Evolutionary conservation across 78 protist genomes (phyloP), one percentile per base, ranked within the genome.

Genomic region (Blattamonas nauphoetae): DNA sequence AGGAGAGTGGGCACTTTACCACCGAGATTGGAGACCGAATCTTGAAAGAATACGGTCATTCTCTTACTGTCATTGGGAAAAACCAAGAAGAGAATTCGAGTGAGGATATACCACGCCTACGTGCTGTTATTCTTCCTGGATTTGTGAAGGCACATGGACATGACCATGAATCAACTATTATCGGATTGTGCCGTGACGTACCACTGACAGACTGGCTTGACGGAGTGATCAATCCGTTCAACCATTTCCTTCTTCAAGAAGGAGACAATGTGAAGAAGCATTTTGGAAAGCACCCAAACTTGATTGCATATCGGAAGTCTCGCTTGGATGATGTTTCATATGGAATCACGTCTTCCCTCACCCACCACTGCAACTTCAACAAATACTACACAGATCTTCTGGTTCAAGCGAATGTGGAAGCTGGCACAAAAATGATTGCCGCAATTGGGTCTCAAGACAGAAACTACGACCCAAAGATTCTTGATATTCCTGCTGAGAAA

Each of bases 101-200:
- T 35, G 11, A 29, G 71, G 45, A 41, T 43, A 35, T 82, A 2
- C 90, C 90, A 42, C 35, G 33, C 43, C 0, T 82, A 0, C 33
- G 45, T 32, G 90, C 63, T 64, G 3, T 6, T 1, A 41, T 88
- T 4, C 1, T 88, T 35, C 90, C 90, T 29, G 90, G 90, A 42
- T 88, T 88, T 82, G 87, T 88, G 41, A 82, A 71, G 45, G 90
- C 90, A 33, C 90, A 88, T 42, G 90, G 90, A 1, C 90, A 88
- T 1, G 80, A 55, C 45, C 90, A 88, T 44, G 90, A 88, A 44
- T 80, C 90, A 4, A 78, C 90, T 35, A 4, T 88, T 1, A 82
- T 88, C 45, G 90, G 90, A 1, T 41, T 88, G 1, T 46, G 79
- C 81, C 79, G 82, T 42, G 90, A 88, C 1, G 87, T 83, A 33